Evolutionary conservation across 768 basidiomycete genomes (phyloP).

Genomic region (Arthromyces matolae): DNA sequence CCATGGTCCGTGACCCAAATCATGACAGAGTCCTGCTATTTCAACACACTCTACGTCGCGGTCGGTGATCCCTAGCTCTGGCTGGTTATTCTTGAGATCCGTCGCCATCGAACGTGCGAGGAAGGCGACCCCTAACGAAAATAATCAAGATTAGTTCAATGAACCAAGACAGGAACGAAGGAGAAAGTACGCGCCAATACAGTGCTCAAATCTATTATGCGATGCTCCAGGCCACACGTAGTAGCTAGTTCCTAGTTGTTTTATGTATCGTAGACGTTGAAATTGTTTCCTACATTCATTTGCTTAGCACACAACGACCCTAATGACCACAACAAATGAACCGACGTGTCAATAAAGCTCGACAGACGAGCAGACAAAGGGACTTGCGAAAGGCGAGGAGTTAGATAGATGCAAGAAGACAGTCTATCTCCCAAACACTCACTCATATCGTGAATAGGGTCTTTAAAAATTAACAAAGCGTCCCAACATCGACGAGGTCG

Average conservation of each 20-base stretch:
- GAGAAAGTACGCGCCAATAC: slow-evolving; percentile 69
- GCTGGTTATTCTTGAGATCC: slow-evolving; percentile 55
- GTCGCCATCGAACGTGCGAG: slow-evolving; percentile 63
- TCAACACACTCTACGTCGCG: slow-evolving; percentile 76
- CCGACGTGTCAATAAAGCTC: slow-evolving; percentile 78
- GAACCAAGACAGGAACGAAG: no score
- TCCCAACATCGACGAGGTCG: not conserved
- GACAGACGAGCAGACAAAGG: no score
- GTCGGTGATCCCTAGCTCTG: slow-evolving; percentile 59
- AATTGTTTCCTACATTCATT: slow-evolving; percentile 54
- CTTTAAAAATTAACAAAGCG: slow-evolving; percentile 6
- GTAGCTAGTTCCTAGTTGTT: slow-evolving; percentile 76
- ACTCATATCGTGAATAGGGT: slow-evolving; percentile 8
- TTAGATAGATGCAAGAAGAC: slow-evolving; percentile 20
- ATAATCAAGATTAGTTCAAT: no score
- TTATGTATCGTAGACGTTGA: slow-evolving; percentile 71
- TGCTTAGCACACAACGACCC: not conserved
- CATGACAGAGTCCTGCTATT: slow-evolving; percentile 79
- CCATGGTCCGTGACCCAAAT: slow-evolving; percentile 85
- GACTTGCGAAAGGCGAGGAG: slow-evolving; percentile 33
- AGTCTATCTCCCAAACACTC: not conserved
- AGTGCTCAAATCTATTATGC: slow-evolving; percentile 83
- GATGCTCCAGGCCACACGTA: slow-evolving; percentile 76
- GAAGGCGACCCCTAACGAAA: slow-evolving; percentile 61
- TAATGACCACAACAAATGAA: slow-evolving; percentile 2